Conservation (phyloP, 2,329 filamentous ascomycete genomes). For the Verticillium zaregamsianum region DNA sequence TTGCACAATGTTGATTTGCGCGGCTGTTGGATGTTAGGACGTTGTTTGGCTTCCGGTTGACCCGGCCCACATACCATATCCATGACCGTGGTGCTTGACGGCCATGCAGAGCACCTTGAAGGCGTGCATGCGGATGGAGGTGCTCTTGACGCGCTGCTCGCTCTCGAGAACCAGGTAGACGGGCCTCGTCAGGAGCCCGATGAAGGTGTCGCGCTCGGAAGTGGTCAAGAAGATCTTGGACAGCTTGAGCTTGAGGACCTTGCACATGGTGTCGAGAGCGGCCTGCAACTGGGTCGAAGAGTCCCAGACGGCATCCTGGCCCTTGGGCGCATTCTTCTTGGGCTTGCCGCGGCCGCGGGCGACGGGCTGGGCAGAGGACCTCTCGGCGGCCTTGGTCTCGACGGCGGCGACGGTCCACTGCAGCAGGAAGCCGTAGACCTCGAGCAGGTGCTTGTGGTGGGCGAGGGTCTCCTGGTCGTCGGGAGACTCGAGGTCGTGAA, state of each 20-base stretch:
- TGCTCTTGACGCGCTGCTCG: slow-evolving; percentile 86
- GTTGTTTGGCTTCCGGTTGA: slow-evolving; percentile 9
- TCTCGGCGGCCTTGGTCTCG: slow-evolving; percentile 89
- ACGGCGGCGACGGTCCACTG: slow-evolving; percentile 96
- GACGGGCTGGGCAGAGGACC: slow-evolving; percentile 68
- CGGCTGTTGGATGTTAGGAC: slow-evolving; percentile 53
- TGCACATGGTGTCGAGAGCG: slow-evolving; percentile 91
- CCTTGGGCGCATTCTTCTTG: slow-evolving; percentile 65
- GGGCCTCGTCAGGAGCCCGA: slow-evolving; percentile 84
- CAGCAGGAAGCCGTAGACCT: slow-evolving; percentile 89
- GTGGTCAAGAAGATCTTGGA: slow-evolving; percentile 93
- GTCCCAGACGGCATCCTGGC: slow-evolving; percentile 81
- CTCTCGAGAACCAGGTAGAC: slow-evolving; percentile 94
- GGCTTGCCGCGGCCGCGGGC: slow-evolving; percentile 69
- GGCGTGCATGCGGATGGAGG: slow-evolving; percentile 87
- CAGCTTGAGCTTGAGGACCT: slow-evolving; percentile 88
- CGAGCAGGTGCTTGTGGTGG: slow-evolving; percentile 86
- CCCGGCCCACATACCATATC: slow-evolving; percentile 62
- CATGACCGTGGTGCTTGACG: slow-evolving; percentile 96
- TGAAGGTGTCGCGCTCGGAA: slow-evolving; percentile 92
- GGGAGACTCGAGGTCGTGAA: slow-evolving; percentile 76
- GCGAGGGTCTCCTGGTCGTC: slow-evolving; percentile 86
- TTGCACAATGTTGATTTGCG: slow-evolving; percentile 96
- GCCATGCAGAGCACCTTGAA: slow-evolving; percentile 97
- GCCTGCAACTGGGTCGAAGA: slow-evolving; percentile 82